These are phyloP conservation scores for Sphaerulina populicola DNA, from an alignment of 2,329 filamentous ascomycete species.

Conservation along the genomic window DNA sequence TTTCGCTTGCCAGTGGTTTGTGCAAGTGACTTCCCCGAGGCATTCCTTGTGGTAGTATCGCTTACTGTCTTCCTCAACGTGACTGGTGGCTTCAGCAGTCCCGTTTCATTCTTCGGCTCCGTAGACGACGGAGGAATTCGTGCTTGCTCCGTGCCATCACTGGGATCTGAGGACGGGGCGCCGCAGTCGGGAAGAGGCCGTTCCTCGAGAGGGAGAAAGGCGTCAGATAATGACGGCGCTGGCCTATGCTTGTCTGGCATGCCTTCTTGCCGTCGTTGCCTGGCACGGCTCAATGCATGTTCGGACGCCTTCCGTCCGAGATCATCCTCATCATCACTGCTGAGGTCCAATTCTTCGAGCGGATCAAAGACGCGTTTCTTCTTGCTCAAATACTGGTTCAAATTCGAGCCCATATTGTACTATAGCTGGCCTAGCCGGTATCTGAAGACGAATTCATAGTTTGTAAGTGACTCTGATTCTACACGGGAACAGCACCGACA, in stretches of 20 bases:
- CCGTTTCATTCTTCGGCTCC: conserved; percentile 1
- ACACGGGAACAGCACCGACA: neutral
- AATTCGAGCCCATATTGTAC: neutral
- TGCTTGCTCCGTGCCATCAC: neutral
- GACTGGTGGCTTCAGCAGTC: neutral
- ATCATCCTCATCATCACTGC: conserved; percentile 19
- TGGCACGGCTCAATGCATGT: conserved; percentile 9
- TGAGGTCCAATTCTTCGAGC: conserved; percentile 20
- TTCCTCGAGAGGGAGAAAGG: neutral
- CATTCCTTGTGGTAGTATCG: conserved; percentile 10
- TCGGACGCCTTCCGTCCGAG: conserved; percentile 20
- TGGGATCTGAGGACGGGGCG: neutral
- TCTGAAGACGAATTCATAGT: no score
- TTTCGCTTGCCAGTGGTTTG: conserved; percentile 26
- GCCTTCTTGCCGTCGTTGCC: conserved; percentile 2
- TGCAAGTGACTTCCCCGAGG: neutral
- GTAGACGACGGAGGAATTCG: conserved; percentile 8
- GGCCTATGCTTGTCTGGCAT: conserved; percentile 8
- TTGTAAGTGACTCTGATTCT: neutral
- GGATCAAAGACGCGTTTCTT: conserved; percentile 23
- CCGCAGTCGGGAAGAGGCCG: neutral
- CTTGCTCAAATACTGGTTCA: conserved; percentile 3
- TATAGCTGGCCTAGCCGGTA: neutral
- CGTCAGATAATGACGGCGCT: conserved; percentile 24
- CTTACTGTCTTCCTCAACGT: conserved; percentile 16